Percentiles rank a stretch among this genome's conserved stretches.
phyloP scores from a whole-genome alignment of 371 early-diverging fungal species.

The Coemansia sp. region DNA sequence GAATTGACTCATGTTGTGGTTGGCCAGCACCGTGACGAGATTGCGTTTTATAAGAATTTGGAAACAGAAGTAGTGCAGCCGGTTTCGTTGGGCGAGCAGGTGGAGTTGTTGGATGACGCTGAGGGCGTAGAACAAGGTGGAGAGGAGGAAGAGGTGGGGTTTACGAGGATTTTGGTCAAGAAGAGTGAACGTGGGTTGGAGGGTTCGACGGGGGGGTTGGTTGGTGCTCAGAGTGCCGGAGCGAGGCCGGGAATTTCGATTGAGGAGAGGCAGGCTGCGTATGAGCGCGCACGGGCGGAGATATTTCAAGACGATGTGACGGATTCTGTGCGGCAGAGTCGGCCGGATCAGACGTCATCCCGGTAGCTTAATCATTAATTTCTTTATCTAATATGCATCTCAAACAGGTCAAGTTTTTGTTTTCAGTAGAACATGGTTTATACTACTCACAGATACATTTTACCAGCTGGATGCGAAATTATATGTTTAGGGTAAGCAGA shows the following conservation, averaged over 20 bases:
- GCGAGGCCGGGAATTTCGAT: not conserved
- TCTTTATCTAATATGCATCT: too few species aligned
- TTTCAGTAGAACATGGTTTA: too few species aligned
- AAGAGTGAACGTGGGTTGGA: not conserved
- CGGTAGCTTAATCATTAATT: too few species aligned
- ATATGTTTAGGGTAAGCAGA: too few species aligned
- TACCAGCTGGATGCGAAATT: too few species aligned
- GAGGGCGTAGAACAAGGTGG: not conserved
- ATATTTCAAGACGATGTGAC: conserved; percentile 18
- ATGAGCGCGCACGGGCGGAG: conserved; percentile 30
- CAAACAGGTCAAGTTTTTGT: too few species aligned
- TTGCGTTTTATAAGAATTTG: conserved; percentile 21
- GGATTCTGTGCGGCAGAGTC: too few species aligned
- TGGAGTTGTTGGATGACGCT: not conserved
- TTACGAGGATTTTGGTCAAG: conserved; percentile 18
- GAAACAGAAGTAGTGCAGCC: not conserved
- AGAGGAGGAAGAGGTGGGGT: not conserved
- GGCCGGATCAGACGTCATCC: too few species aligned
- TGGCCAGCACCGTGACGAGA: conserved; percentile 19
- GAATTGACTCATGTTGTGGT: conserved; percentile 24
- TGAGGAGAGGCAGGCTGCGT: conserved; percentile 31
- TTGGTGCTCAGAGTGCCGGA: not conserved
- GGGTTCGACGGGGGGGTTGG: not conserved
- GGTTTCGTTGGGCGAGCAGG: not conserved
- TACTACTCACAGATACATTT: too few species aligned